Evolutionary conservation across 805 yeast species (phyloP).

Genomic region (Kluyveromyces lactis): DNA sequence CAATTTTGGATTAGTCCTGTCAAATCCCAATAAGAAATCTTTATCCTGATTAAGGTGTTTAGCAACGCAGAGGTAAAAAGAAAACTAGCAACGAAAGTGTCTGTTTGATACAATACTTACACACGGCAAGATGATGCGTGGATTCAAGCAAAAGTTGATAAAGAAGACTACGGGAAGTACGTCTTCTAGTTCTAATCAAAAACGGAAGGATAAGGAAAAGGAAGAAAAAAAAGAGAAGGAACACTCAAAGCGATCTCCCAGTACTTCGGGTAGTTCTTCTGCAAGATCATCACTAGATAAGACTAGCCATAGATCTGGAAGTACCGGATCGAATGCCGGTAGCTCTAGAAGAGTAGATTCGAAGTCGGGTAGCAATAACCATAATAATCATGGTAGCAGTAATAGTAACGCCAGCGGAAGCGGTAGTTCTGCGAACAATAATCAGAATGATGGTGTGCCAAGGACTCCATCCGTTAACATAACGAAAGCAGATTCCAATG

Average conservation of each 20-base stretch:
- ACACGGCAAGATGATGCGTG: conserved; percentile 72
- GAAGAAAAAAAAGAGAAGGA: conserved; percentile 15
- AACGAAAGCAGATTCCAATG: conserved; percentile 8
- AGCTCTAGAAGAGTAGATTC: conserved; percentile 2
- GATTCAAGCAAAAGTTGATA: conserved; percentile 50
- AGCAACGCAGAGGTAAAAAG: no score
- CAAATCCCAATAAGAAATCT: no score
- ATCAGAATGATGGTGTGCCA: not conserved
- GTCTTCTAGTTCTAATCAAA: conserved; percentile 31
- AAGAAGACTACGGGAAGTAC: conserved; percentile 31
- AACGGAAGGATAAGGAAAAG: conserved; percentile 34
- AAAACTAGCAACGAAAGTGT: no score
- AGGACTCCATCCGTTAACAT: conserved; percentile 14
- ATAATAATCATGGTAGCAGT: not conserved
- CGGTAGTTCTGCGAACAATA: not conserved
- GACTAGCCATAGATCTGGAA: not conserved
- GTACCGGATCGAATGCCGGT: not conserved
- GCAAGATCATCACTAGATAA: conserved; percentile 8
- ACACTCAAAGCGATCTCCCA: conserved; percentile 7
- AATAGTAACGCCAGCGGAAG: not conserved
- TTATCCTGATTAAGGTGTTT: no score
- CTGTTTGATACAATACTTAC: no score
- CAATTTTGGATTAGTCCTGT: no score
- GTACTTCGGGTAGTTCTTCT: conserved; percentile 10
- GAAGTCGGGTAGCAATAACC: not conserved